Evolutionary conservation across 2,329 filamentous ascomycete genomes (phyloP), one percentile per base, ranked within the genome.

Genomic region (Huntiella moniliformis): DNA sequence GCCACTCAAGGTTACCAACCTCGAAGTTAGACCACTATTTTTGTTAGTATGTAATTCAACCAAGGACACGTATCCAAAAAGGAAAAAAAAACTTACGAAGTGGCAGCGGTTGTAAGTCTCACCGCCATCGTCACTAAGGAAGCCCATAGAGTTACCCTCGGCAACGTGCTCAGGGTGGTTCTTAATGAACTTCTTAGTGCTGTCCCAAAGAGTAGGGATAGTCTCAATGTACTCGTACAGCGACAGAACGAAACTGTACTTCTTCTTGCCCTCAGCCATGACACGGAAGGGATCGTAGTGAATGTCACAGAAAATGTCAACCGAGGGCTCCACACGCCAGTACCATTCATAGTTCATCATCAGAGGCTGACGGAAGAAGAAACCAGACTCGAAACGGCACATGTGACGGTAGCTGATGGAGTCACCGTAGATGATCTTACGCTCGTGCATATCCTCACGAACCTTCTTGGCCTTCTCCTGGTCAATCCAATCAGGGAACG

Each of bases 261-360:
- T 96, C 69, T 96, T 98, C 62, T 82, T 80, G 64, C 93, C 78
- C 59, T 96, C 87, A 55, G 81, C 79, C 86, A 98, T 95, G 67
- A 77, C 86, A 53, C 84, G 84, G 78, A 98, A 98, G 5, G 91
- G 83, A 58, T 98, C 91, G 63, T 93, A 93, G 63, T 85, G 73
- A 57, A 98, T 73, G 59, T 98, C 91, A 65, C 91, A 98, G 72
- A 77, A 95, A 51, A 98, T 79, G 68, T 96, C 83, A 59, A 98
- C 78, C 63, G 83, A 91, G 55, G 91, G 91, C 71, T 98, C 91
- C 11, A 98, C 91, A 54, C 92, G 84, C 91, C 91, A 98, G 73
- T 98, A 98, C 75, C 85, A 98, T 60, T 98, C 91, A 64, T 93
- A 98, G 61, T 96, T 86, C 61, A 83, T 66, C 83, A 98, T 87